phyloP scores from a whole-genome alignment of 345 rosid species.

The Eucalyptus erythrocorys region DNA sequence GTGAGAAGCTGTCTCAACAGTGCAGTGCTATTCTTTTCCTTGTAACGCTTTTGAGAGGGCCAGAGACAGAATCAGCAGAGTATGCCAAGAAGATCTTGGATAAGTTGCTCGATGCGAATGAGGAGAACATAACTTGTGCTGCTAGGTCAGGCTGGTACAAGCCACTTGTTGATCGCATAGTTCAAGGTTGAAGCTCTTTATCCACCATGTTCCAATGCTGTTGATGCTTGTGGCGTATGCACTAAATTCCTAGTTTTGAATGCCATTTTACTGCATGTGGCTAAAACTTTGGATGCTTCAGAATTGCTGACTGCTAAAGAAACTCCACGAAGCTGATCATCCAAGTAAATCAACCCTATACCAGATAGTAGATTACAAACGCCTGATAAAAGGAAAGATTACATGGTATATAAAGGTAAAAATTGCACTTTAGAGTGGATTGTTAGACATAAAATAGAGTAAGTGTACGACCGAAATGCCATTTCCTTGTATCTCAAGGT shows the following conservation, averaged over 20 bases:
- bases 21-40: conserved; percentile 39
- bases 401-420: not conserved
- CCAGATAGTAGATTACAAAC: not conserved
- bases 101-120: conserved; percentile 42
- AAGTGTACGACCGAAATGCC: not conserved
- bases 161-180: conserved; percentile 40
- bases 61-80: conserved; percentile 35
- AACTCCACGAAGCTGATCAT: not conserved
- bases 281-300: not conserved
- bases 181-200: conserved; percentile 25
- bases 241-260: not conserved
- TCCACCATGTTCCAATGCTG: not conserved
- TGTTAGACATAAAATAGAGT: not conserved
- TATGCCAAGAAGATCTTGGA: conserved; percentile 35
- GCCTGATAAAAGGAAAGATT: not conserved
- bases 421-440: not conserved
- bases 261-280: not conserved
- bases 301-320: not conserved
- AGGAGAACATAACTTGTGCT: conserved; percentile 40
- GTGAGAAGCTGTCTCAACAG: conserved; percentile 44
- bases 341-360: not conserved
- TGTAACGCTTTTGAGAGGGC: conserved; percentile 44
- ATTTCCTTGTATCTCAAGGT: not conserved
- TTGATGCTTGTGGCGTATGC: not conserved
- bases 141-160: conserved; percentile 56